Conservation (phyloP, 371 early-diverging fungal species). For the Catenaria anguillulae region DNA sequence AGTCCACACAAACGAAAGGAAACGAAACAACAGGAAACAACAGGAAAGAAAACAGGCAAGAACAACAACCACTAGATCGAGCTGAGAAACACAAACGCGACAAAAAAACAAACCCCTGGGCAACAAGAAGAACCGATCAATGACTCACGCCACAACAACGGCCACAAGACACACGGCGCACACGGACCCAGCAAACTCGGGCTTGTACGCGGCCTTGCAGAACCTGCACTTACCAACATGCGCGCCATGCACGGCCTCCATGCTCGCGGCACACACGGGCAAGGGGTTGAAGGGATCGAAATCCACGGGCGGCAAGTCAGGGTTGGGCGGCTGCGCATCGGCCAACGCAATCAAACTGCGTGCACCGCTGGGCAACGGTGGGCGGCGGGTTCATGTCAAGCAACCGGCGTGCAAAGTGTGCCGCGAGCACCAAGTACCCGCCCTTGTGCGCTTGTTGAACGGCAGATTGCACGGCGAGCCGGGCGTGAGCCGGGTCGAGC, state of each 20-base stretch:
- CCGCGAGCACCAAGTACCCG: slow-evolving; percentile 64
- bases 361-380: slow-evolving; percentile 49
- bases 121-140: too few species aligned
- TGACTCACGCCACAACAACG: too few species aligned
- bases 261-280: slow-evolving; percentile 56
- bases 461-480: slow-evolving; percentile 64
- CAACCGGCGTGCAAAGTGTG: slow-evolving; percentile 67
- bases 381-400: slow-evolving; percentile 70
- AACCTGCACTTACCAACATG: slow-evolving; percentile 64
- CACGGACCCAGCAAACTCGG: slow-evolving; percentile 53
- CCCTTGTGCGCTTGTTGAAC: slow-evolving; percentile 63
- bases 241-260: slow-evolving; percentile 73
- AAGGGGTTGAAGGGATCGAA: slow-evolving; percentile 61
- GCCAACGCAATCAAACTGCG: neutral
- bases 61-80: too few species aligned
- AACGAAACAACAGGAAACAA: too few species aligned
- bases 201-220: slow-evolving; percentile 74
- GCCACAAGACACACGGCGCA: slow-evolving; percentile 76
- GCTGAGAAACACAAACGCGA: too few species aligned
- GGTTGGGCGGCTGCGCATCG: neutral
- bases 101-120: too few species aligned
- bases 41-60: too few species aligned
- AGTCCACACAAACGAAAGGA: too few species aligned
- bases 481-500: slow-evolving; percentile 70
- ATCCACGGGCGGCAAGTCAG: neutral